A percentile compares a stretch with the other conserved stretches of the same genome.
phyloP scores from a whole-genome alignment of 495 filamentous ascomycete species.

The Hyaloscypha bicolor region DNA sequence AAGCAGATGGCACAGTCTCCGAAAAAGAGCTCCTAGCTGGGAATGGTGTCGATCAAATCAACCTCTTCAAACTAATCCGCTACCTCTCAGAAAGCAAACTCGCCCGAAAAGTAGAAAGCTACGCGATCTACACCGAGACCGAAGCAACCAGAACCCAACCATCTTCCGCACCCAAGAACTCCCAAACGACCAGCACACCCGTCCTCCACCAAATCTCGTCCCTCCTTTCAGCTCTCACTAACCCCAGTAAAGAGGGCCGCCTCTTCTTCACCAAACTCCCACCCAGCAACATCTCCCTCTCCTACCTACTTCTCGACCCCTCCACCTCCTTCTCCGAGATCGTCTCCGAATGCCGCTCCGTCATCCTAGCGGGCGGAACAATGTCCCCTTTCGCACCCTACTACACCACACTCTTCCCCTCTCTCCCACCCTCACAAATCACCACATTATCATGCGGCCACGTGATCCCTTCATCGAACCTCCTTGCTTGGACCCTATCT shows the following conservation, averaged over 20 bases:
- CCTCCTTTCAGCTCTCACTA: conserved; percentile 82
- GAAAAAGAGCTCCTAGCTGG: conserved; percentile 71
- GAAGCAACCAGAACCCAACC: conserved; percentile 3
- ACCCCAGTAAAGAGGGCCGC: conserved; percentile 83
- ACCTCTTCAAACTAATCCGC: conserved; percentile 81
- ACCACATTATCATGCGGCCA: conserved; percentile 90
- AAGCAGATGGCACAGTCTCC: conserved; percentile 64
- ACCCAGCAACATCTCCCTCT: conserved; percentile 60
- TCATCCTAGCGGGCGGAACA: conserved; percentile 91
- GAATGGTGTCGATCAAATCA: conserved; percentile 94
- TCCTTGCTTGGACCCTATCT: conserved; percentile 69
- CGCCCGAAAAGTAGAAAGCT: conserved; percentile 92
- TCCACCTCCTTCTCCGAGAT: conserved; percentile 89
- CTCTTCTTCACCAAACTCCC: conserved; percentile 72
- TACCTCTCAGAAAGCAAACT: conserved; percentile 94
- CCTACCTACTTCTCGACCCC: conserved; percentile 92
- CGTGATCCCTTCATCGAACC: conserved; percentile 82
- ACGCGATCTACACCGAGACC: conserved; percentile 40
- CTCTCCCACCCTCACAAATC: conserved; percentile 63
- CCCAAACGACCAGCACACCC: conserved; percentile 49
- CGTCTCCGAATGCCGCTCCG: conserved; percentile 81
- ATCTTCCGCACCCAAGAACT: conserved; percentile 12
- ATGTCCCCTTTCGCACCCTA: conserved; percentile 98
- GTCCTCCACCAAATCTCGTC: conserved; percentile 81
- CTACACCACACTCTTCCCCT: conserved; percentile 79